Evolutionary conservation across 768 basidiomycete species (phyloP), one percentile per base, ranked within the genome.

Genomic region (Trametes cinnabarina): DNA sequence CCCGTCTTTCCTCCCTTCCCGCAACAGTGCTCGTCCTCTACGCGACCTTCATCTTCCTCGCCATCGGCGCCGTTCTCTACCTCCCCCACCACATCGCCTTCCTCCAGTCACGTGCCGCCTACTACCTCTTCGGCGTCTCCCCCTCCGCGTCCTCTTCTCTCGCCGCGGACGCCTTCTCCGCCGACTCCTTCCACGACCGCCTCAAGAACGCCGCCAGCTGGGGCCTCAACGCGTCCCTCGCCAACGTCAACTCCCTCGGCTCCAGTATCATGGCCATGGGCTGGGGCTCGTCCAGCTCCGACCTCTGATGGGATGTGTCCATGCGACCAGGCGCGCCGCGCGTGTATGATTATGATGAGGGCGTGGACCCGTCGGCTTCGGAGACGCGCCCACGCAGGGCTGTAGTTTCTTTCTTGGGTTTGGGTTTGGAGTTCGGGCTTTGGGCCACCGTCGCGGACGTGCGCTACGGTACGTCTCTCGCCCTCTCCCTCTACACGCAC

Each of bases 91-190:
- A 87, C 60, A 62, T 87, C 43, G 66, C 73, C 51, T 77, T 80
- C 62, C 74, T 88, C 64, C 74, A 75, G 57, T 72, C 73, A 15
- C 78, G 87, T 20, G 76, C 80, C 40, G 72, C 78, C 49, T 89
- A 86, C 74, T 89, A 89, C 70, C 69, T 88, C 11, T 79, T 79
- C 68, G 87, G 86, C 3, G 72, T 78, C 48, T 81, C 81, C 57
- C 66, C 58, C 25, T 51, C 56, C 46, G 56, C 60, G n/a, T 44
- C 47, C 20, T 20, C 34, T 51, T 39, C 49, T 15, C 12, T 32
- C 30, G 30, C 30, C 30, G 1, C 30, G 7, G 30, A 32, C 7
- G 30, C 7, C 30, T 12, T 32, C 30, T 6, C 12, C 30, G 30
- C 30, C 7, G 53, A 48, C 41, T 54, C 52, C 5, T 26, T 54